Evolutionary conservation across 2,329 filamentous ascomycete genomes (phyloP).

Genomic region (Cladosporium oxysporum): DNA sequence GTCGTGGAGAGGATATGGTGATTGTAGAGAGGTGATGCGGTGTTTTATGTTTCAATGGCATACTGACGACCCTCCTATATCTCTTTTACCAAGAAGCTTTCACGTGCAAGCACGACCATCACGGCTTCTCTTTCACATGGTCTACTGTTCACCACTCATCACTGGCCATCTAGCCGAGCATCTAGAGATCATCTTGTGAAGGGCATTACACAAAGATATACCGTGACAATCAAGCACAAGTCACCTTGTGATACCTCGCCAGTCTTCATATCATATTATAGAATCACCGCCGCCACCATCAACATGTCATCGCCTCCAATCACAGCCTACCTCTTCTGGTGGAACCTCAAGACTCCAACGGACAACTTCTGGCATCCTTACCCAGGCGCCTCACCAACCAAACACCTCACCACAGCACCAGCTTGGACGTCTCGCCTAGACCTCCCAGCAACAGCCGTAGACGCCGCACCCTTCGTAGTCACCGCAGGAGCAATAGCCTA

Average conservation of each 20-base stretch:
- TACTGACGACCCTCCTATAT: neutral
- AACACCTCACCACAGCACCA: slow-evolving; percentile 25
- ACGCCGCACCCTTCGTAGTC: slow-evolving; percentile 34
- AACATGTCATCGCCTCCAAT: slow-evolving; percentile 13
- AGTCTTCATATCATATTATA: neutral
- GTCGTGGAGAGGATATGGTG: neutral
- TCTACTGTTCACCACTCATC: neutral
- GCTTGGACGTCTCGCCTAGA: slow-evolving; percentile 29
- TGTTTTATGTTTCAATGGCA: neutral
- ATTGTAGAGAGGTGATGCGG: neutral
- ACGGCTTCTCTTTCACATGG: neutral
- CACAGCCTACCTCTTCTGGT: slow-evolving; percentile 33
- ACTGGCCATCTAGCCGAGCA: neutral
- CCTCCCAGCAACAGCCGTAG: slow-evolving; percentile 33
- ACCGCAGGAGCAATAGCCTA: slow-evolving; percentile 31
- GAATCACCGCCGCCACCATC: neutral
- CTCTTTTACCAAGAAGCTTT: neutral
- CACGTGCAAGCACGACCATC: neutral
- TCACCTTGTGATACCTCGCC: neutral
- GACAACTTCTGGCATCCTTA: slow-evolving; percentile 36
- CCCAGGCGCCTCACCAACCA: slow-evolving; percentile 24
- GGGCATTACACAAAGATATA: neutral
- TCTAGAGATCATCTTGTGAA: neutral
- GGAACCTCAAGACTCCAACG: slow-evolving; percentile 31
- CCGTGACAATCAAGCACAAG: neutral